Evolutionary conservation across 2,329 filamentous ascomycete genomes (phyloP), one percentile per base, ranked within the genome.

Genomic region (Pseudocercospora cruenta): DNA sequence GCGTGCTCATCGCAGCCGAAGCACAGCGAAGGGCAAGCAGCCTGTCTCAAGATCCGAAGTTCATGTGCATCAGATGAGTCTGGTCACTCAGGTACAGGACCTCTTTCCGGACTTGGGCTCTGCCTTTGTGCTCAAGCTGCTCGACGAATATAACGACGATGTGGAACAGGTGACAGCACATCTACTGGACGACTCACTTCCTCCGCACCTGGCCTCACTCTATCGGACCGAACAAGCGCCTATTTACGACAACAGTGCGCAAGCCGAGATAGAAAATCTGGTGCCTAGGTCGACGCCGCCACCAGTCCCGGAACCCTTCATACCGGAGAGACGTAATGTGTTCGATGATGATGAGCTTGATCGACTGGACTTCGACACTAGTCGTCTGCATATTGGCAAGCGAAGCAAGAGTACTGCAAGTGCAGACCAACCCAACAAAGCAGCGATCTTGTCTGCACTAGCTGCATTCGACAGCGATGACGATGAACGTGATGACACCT

Each of bases 401-500:
- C 86, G 84, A 36, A 84, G 87, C 61, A 69, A 61, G 43, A 68
- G 57, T 45, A 63, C 60, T 21, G 67, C 59, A 47, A 82, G 84
- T n/a, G 91, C 94, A 74, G 85, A 88, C 58, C 88, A 89, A 3
- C 87, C 90, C 1, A 89, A 89, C 73, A 97, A 96, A 80, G 92
- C 93, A 0, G 90, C 93, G 10, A 97, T 97, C 72, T 82, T 97
- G 24, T 92, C 94, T 2, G 94, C 94, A 0, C 86, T 98, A 2
- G 92, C 93, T 16, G 86, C 90, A 0, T 97, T 98, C 71, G 94
- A 98, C 80, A 90, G 90, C 0, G 94, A 98, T 73, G 95, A 98
- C 71, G 95, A 99, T 77, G 95, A 99, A 80, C 88, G 93, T 39
- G 95, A 99, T 78, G 95, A 99, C 77, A 98, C 94, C 0, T 99